Evolutionary conservation across 352 stramenopile species (phyloP), one percentile per base, ranked within the genome.

Genomic region (Pythium dissotocum): DNA sequence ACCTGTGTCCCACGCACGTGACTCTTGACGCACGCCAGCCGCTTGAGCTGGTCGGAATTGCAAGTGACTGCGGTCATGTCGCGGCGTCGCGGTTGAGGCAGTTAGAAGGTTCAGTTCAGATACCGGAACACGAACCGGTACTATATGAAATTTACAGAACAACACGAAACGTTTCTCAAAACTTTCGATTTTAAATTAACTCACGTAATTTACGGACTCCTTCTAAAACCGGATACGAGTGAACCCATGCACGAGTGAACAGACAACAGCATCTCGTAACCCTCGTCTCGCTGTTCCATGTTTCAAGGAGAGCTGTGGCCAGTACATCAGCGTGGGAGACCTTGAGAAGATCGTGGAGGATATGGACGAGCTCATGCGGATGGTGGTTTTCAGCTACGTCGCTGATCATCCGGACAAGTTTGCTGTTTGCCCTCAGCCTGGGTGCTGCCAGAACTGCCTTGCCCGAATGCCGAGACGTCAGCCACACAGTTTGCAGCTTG

Each of bases 21-120:
- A 63, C 40, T 52, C 36, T 21, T 3, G 24, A 24, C n/a, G 26
- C 24, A 8, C 21, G 36, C 21, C 36, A 16, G 8, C n/a, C 21
- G 18, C 12, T 36, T 38, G 26, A 58, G 24, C 18, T 30, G 14
- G 14, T 32, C 21, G 40, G 6, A 54, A 35, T 54, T 52, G 36
- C 57, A 63, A 12, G 40, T 63, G 57, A 26, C 26, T 4, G 5
- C n/a, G 26, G 13, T 33, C 57, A 63, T 63, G 36, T 63, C 57
- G 57, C 57, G 38, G 21, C 5, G 10, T 49, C 21, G 55, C 55
- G 33, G 12, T 18, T 8, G 55, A 61, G 55, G 55, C 53, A 60
- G 53, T 60, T 56, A 24, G 28, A 56, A 9, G 28, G 33, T 61
- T 44, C 55, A 35, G 55, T 44, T 46, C 30, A 33, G 7, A 44